Conservation (phyloP, 768 basidiomycete species). For the Gymnopilus junonius region DNA sequence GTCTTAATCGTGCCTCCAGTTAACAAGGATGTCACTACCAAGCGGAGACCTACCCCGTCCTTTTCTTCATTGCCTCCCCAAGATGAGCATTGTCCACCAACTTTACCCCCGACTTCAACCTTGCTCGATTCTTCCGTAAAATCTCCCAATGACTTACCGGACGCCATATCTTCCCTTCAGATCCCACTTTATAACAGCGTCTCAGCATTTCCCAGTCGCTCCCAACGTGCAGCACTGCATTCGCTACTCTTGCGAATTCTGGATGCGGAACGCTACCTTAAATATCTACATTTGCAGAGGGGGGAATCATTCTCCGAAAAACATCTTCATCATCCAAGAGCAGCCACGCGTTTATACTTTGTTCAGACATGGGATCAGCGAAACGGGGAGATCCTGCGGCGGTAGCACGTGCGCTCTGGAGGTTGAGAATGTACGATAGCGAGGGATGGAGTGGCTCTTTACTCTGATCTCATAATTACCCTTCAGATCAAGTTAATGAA, state of each 20-base stretch:
- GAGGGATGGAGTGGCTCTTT: conserved; percentile 41
- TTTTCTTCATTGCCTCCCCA: conserved; percentile 39
- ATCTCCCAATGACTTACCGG: conserved; percentile 15
- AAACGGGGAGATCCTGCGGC: conserved; percentile 63
- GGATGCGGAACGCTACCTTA: conserved; percentile 43
- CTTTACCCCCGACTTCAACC: conserved; percentile 35
- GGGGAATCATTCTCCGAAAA: neutral
- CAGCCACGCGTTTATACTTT: conserved; percentile 75
- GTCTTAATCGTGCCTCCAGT: conserved; percentile 71
- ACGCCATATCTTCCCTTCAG: conserved; percentile 28
- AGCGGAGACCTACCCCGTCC: conserved; percentile 42
- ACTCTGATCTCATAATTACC: neutral
- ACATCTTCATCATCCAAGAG: conserved; percentile 19
- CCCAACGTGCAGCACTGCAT: conserved; percentile 66
- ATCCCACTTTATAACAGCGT: conserved; percentile 75
- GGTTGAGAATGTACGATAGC: conserved; percentile 78
- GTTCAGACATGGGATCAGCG: conserved; percentile 52
- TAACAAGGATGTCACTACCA: conserved; percentile 55
- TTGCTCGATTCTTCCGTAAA: conserved; percentile 23
- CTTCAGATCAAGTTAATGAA: conserved; percentile 20
- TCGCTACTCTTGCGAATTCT: conserved; percentile 52
- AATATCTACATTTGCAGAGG: conserved; percentile 16
- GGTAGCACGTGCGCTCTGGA: conserved; percentile 77
- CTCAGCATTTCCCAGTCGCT: conserved; percentile 61
- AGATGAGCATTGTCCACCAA: conserved; percentile 22